Conservation (phyloP, 345 rosid species). For the Zanthoxylum bungeanum region DNA sequence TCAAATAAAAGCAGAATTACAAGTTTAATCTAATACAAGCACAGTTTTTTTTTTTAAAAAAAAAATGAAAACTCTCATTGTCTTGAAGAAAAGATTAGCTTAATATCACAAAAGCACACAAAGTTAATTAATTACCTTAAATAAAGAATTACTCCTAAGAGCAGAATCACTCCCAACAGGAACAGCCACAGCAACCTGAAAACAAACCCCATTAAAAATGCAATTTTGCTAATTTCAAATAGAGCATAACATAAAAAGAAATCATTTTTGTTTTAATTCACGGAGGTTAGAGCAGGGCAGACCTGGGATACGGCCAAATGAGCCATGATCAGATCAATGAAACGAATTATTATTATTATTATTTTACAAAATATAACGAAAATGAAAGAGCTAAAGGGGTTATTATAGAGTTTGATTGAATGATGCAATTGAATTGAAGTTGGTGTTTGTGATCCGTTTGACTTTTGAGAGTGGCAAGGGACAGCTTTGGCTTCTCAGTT, state of each 20-base stretch:
- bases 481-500: slow-evolving; percentile 1
- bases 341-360: too few species aligned
- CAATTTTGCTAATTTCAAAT: background rate
- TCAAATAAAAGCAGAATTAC: background rate
- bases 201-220: background rate
- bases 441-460: slow-evolving; percentile 14
- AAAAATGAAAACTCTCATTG: too few species aligned
- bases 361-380: background rate
- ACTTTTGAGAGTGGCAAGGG: slow-evolving; percentile 30
- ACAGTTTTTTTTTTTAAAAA: too few species aligned
- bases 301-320: slow-evolving; percentile 47
- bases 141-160: slow-evolving; percentile 30
- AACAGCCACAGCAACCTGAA: slow-evolving; percentile 44
- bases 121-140: slow-evolving; percentile 33
- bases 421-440: background rate
- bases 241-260: background rate
- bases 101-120: background rate
- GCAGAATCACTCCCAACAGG: slow-evolving; percentile 39
- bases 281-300: background rate
- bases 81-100: background rate
- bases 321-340: slow-evolving; percentile 35
- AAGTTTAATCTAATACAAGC: background rate
- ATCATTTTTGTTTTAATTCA: background rate
- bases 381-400: background rate
- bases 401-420: background rate